Evolutionary conservation across 1,284 basidiomycete species (phyloP).

Genomic region (Rhodotorula sp.): DNA sequence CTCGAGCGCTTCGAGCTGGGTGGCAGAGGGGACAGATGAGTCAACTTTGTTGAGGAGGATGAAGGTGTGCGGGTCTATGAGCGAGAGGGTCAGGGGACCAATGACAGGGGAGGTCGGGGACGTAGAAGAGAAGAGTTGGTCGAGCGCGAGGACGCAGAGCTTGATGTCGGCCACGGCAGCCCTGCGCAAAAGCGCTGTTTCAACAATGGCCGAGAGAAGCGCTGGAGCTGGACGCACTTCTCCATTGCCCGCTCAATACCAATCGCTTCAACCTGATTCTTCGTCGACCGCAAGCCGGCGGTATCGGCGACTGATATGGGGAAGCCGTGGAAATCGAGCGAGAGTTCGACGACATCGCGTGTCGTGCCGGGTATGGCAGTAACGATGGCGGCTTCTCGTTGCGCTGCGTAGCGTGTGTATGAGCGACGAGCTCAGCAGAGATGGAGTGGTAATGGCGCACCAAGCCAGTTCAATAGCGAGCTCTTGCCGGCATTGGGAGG

Average conservation of each 20-base stretch:
- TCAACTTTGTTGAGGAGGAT: constrained; percentile 41
- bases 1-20: constrained; percentile 6
- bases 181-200: constrained; percentile 48
- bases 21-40: neutral
- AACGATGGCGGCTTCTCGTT: constrained; percentile 82
- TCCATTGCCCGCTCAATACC: constrained; percentile 67
- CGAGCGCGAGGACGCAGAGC: constrained; percentile 72
- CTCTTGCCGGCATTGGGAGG: constrained; percentile 89
- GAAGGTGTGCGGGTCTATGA: constrained; percentile 31
- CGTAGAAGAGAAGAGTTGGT: constrained; percentile 50
- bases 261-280: constrained; percentile 74
- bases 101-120: neutral
- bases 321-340: constrained; percentile 79
- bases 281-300: constrained; percentile 70
- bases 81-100: constrained; percentile 35
- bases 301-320: constrained; percentile 79
- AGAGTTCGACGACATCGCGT: constrained; percentile 75
- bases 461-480: constrained; percentile 74
- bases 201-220: neutral
- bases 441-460: constrained; percentile 51
- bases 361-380: constrained; percentile 82
- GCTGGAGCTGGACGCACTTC: constrained; percentile 1
- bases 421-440: neutral
- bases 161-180: constrained; percentile 65
- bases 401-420: constrained; percentile 54